These are phyloP conservation scores for Musa beccarii DNA, from an alignment of 176 grass and related monocot genomes.

Conservation along the genomic window DNA sequence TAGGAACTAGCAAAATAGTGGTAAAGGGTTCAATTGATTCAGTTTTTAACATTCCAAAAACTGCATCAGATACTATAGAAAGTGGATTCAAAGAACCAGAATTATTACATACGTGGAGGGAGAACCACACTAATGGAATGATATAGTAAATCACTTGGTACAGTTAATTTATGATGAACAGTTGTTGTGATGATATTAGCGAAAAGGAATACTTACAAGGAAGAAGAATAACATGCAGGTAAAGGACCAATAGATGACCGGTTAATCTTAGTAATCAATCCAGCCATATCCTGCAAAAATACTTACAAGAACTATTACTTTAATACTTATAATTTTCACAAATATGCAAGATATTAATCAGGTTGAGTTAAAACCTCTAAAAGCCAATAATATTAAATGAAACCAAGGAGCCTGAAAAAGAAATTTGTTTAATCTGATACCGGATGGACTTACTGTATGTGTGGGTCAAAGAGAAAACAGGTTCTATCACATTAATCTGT, in stretches of 20 bases:
- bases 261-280: slow-evolving; percentile 99
- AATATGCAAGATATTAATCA: background rate
- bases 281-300: slow-evolving; percentile 91
- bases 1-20: background rate
- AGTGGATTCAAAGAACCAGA: background rate
- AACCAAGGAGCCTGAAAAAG: background rate
- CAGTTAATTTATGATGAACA: background rate
- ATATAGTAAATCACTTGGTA: background rate
- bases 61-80: background rate
- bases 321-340: background rate
- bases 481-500: background rate
- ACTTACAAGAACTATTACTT: background rate
- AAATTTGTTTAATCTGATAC: slow-evolving; percentile 1
- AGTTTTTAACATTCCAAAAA: background rate
- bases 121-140: background rate
- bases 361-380: background rate
- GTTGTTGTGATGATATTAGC: background rate
- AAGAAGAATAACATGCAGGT: slow-evolving; percentile 77
- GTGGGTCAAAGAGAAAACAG: background rate
- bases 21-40: background rate
- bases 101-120: background rate
- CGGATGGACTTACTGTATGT: background rate
- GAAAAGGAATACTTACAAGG: slow-evolving; percentile 51
- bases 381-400: background rate
- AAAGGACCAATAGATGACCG: slow-evolving; percentile 93